phyloP scores from a whole-genome alignment of 352 stramenopile genomes.

The Globisporangium alternatum region DNA sequence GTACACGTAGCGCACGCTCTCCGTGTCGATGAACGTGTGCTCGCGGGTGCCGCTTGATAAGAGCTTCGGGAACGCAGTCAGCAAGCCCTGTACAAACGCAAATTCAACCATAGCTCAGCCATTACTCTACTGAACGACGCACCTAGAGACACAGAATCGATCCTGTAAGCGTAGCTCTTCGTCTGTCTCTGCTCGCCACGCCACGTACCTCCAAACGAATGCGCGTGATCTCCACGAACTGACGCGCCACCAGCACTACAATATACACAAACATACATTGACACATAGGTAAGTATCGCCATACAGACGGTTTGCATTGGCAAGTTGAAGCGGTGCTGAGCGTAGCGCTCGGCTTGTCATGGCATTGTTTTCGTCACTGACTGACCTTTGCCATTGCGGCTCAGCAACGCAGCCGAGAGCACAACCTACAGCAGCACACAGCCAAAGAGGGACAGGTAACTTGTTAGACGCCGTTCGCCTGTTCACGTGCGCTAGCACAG shows the following conservation, averaged over 20 bases:
- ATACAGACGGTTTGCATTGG: neutral
- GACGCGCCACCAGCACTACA: constrained; percentile 92
- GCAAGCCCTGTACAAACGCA: constrained; percentile 68
- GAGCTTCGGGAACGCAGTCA: constrained; percentile 99
- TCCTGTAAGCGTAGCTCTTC: neutral
- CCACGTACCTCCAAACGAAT: constrained; percentile 94
- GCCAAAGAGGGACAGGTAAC: constrained; percentile 1
- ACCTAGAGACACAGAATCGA: neutral
- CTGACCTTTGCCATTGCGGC: constrained; percentile 93
- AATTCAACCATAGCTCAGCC: too few relatives aligned
- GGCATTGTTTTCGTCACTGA: neutral
- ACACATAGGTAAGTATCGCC: neutral
- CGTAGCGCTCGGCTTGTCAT: neutral
- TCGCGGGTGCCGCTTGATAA: constrained; percentile 91
- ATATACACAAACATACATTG: constrained; percentile 9
- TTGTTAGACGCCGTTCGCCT: neutral
- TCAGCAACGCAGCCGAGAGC: constrained; percentile 93
- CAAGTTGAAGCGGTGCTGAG: neutral
- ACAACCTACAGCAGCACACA: constrained; percentile 79
- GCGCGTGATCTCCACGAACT: constrained; percentile 99
- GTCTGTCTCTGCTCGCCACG: neutral
- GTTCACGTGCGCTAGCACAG: neutral
- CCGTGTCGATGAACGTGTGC: constrained; percentile 99
- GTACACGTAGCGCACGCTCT: constrained; percentile 98
- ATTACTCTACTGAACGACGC: neutral